These are phyloP conservation scores for Paecilomyces formosus DNA, from an alignment of 2,329 filamentous ascomycete species.

Conservation along the genomic window DNA sequence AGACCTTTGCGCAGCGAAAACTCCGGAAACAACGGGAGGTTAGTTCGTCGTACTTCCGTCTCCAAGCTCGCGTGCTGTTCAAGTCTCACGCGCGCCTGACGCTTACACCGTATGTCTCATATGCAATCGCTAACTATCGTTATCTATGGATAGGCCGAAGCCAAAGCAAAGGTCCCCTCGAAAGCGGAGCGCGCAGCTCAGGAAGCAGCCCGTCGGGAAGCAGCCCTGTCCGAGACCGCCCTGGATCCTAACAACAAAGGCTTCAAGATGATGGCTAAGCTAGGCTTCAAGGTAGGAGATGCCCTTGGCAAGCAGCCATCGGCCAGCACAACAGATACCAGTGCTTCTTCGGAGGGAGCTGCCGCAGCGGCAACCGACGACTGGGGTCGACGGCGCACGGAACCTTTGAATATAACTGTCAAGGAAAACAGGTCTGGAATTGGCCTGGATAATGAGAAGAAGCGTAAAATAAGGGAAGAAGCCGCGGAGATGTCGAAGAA, in stretches of 20 bases:
- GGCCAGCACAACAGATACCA: slow-evolving; percentile 14
- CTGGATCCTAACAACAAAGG: slow-evolving; percentile 74
- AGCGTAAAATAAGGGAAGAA: slow-evolving; percentile 63
- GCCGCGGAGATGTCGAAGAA: slow-evolving; percentile 53
- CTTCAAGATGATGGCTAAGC: slow-evolving; percentile 91
- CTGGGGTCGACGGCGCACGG: slow-evolving; percentile 41
- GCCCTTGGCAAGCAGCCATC: slow-evolving; percentile 60
- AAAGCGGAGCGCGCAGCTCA: slow-evolving; percentile 76
- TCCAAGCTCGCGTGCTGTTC: slow-evolving; percentile 3
- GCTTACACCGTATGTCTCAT: slow-evolving; percentile 50
- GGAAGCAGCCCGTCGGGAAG: slow-evolving; percentile 64
- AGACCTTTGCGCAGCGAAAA: slow-evolving; percentile 57
- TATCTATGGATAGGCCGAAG: slow-evolving; percentile 50
- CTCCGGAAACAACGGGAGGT: slow-evolving; percentile 47
- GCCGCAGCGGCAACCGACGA: not conserved
- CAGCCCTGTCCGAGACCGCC: slow-evolving; percentile 66
- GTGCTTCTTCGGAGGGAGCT: not conserved
- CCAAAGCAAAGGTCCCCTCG: slow-evolving; percentile 58
- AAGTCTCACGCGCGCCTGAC: slow-evolving; percentile 1
- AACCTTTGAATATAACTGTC: slow-evolving; percentile 68
- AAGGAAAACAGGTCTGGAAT: slow-evolving; percentile 79
- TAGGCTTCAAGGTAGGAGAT: slow-evolving; percentile 76
- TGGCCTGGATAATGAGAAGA: slow-evolving; percentile 74
- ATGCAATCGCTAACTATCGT: slow-evolving; percentile 27
- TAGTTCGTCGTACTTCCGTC: slow-evolving; percentile 9